A percentile compares a stretch with the other conserved stretches of the same genome.
phyloP scores from a whole-genome alignment of 2,329 filamentous ascomycete species.

The Aspergillus sp. region DNA sequence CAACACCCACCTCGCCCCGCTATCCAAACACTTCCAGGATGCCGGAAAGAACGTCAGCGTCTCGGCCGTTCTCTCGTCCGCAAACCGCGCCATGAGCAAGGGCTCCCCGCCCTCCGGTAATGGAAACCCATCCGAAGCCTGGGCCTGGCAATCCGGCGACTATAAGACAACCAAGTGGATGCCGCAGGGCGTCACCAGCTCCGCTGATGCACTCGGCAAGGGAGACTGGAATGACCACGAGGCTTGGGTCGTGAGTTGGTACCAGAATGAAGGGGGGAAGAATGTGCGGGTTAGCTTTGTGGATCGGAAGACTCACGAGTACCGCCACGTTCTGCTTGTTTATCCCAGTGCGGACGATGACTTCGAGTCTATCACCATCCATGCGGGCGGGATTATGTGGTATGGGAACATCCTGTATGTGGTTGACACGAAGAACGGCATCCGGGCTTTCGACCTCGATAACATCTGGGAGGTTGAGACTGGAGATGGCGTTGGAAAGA shows the following conservation, averaged over 20 bases:
- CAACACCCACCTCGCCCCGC: neutral
- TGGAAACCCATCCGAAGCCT: slow-evolving; percentile 4
- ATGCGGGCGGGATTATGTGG: slow-evolving; percentile 40
- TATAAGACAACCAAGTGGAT: slow-evolving; percentile 33
- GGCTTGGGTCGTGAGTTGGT: slow-evolving; percentile 38
- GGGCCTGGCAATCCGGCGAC: slow-evolving; percentile 30
- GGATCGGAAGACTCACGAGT: slow-evolving; percentile 28
- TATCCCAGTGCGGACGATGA: slow-evolving; percentile 35
- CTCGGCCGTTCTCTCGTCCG: slow-evolving; percentile 15
- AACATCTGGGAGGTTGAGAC: slow-evolving; percentile 37
- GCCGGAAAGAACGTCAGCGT: slow-evolving; percentile 13
- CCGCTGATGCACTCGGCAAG: slow-evolving; percentile 30
- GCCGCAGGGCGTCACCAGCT: slow-evolving; percentile 38
- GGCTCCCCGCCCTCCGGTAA: slow-evolving; percentile 3
- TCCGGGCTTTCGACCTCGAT: slow-evolving; percentile 38
- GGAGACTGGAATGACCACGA: slow-evolving; percentile 35
- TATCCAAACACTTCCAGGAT: slow-evolving; percentile 5
- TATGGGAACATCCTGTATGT: slow-evolving; percentile 38
- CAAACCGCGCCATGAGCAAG: slow-evolving; percentile 12
- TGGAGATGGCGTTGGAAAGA: slow-evolving; percentile 35
- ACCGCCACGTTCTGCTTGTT: slow-evolving; percentile 37
- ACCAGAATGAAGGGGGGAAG: slow-evolving; percentile 25
- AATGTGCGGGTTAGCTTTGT: slow-evolving; percentile 35
- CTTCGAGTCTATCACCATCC: slow-evolving; percentile 33
- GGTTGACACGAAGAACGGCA: slow-evolving; percentile 35